A percentile compares a stretch with the other conserved stretches of the same genome.
Evolutionary conservation across 768 basidiomycete genomes (phyloP).

Genomic region (Russula sp.): DNA sequence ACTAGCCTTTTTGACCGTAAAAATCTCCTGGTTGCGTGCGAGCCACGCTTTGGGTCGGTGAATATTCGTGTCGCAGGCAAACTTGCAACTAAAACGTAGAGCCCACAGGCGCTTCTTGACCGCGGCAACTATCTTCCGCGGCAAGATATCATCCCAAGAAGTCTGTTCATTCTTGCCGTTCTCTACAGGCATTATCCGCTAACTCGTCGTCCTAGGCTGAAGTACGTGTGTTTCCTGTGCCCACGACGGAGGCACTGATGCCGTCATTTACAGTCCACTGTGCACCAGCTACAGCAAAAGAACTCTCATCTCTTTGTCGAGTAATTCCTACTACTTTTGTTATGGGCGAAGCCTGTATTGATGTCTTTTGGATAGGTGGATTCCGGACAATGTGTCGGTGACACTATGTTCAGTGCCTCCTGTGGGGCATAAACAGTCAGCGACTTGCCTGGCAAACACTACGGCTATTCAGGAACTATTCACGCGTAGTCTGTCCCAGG

Average conservation of each 20-base stretch:
- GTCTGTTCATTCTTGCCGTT: slow-evolving; percentile 40
- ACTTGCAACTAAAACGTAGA: neutral
- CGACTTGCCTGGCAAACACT: slow-evolving; percentile 67
- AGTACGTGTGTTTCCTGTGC: slow-evolving; percentile 24
- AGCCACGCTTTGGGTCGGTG: slow-evolving; percentile 68
- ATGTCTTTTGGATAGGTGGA: slow-evolving; percentile 52
- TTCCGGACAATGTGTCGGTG: slow-evolving; percentile 85
- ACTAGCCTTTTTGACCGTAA: slow-evolving; percentile 73
- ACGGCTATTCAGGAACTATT: slow-evolving; percentile 85
- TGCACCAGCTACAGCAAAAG: slow-evolving; percentile 68
- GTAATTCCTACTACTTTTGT: slow-evolving; percentile 36
- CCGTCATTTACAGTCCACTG: slow-evolving; percentile 45
- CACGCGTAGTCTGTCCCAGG: slow-evolving; percentile 60
- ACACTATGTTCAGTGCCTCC: slow-evolving; percentile 80
- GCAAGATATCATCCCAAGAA: slow-evolving; percentile 73
- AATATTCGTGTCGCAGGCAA: slow-evolving; percentile 3
- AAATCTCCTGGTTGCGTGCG: slow-evolving; percentile 77
- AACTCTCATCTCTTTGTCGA: slow-evolving; percentile 76
- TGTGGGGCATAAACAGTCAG: slow-evolving; percentile 70
- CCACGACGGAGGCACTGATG: slow-evolving; percentile 12
- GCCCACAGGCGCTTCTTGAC: slow-evolving; percentile 70
- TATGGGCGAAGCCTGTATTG: neutral
- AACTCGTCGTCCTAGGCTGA: slow-evolving; percentile 26
- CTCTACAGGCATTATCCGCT: slow-evolving; percentile 30
- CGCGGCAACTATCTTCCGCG: slow-evolving; percentile 83